Conservation (phyloP, 2,329 filamentous ascomycete genomes). For the Aureobasidium leucospermi region DNA sequence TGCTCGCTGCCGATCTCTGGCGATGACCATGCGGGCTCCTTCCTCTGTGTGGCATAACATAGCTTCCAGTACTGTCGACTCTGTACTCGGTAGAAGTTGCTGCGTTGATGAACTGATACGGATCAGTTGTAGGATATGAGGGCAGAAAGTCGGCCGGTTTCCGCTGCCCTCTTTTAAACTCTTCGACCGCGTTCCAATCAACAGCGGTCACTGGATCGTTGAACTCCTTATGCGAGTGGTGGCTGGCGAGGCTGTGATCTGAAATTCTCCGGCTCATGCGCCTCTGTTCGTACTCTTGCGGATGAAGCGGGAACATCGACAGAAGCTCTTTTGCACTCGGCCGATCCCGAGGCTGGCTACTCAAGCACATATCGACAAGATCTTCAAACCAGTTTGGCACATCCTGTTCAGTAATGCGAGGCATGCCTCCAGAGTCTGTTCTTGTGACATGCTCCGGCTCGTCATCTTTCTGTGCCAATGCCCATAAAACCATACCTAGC, state of each 20-base stretch:
- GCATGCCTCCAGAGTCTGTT: slow-evolving; percentile 46
- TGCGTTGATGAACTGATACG: slow-evolving; percentile 27
- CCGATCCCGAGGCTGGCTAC: slow-evolving; percentile 63
- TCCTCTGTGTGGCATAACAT: slow-evolving; percentile 32
- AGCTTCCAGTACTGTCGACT: slow-evolving; percentile 38
- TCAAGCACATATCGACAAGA: slow-evolving; percentile 70
- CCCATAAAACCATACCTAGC: slow-evolving; percentile 95
- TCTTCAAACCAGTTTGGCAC: slow-evolving; percentile 74
- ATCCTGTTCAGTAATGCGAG: slow-evolving; percentile 46
- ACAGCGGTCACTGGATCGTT: slow-evolving; percentile 40
- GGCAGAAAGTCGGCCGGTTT: not conserved
- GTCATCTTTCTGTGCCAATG: slow-evolving; percentile 76
- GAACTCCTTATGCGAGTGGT: slow-evolving; percentile 40
- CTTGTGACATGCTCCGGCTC: slow-evolving; percentile 76
- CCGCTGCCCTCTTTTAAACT: slow-evolving; percentile 22
- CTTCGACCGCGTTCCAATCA: slow-evolving; percentile 36
- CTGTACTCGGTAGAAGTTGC: slow-evolving; percentile 36
- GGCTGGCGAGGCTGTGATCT: slow-evolving; percentile 27
- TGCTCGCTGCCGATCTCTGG: slow-evolving; percentile 24
- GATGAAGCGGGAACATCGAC: slow-evolving; percentile 52
- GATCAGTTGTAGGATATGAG: slow-evolving; percentile 18
- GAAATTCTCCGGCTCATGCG: slow-evolving; percentile 18
- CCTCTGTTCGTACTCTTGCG: not conserved
- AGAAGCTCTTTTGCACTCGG: slow-evolving; percentile 67
- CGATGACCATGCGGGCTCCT: slow-evolving; percentile 29